Evolutionary conservation across 495 filamentous ascomycete genomes (phyloP), one percentile per base, ranked within the genome.

Genomic region (Aspergillus carlsbadensis): DNA sequence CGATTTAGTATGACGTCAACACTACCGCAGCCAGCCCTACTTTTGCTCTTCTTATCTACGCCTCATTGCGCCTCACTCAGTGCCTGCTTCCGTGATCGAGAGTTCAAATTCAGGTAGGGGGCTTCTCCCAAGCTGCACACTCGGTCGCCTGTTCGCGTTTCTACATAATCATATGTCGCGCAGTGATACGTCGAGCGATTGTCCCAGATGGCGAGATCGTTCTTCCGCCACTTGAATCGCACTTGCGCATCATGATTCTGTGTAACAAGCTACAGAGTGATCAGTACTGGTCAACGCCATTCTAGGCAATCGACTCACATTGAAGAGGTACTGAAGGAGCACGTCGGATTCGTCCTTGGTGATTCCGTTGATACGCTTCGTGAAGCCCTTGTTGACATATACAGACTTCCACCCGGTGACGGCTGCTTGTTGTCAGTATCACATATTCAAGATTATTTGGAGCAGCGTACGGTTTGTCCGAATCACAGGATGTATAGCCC

Each of bases 221-320:
- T 82, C 45, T 62, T 63, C 50, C 78, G 71, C 86, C 85, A 92
- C 56, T 78, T 75, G 65, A 82, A 77, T 18, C 89, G 73, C 3
- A 90, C 86, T 72, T 91, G 88, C 37, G 88, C 70, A 60, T 92
- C 88, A 60, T 90, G 88, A 67, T 90, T 91, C 67, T 90, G 82
- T 8, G 80, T 74, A 29, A 91, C 74, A 6, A 89, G 74, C 64
- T 63, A 36, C 10, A 14, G 5, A 17, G 18, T 1, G 1, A 42
- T 52, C 13, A 44, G 20, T 13, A 35, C 21, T 6, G 18, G 29
- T 24, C 29, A 14, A 7, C 0, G 74, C 74, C 37, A 87, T 62
- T 61, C 6, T 21, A 17, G 14, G 29, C 1, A 7, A 22, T 11
- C 0, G 8, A 65, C 63, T 39, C 21, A 52, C 88, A 66, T 58